These are phyloP conservation scores for Sclerotinia borealis DNA, from an alignment of 2,329 filamentous ascomycete species.

Conservation along the genomic window DNA sequence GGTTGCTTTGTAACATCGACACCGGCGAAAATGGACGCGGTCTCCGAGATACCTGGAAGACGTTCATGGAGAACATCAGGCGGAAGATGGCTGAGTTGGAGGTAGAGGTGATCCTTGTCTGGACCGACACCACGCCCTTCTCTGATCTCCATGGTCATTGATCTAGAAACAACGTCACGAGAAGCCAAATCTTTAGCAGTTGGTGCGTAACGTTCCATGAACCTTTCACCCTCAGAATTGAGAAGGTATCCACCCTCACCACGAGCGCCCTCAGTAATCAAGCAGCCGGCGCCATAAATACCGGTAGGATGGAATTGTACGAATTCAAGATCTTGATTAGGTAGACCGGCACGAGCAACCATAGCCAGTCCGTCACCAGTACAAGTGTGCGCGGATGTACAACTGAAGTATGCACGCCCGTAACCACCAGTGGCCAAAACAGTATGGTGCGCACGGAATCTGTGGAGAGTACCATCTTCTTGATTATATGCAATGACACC, in stretches of 20 bases:
- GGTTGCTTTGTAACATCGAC: conserved; percentile 43
- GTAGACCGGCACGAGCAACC: conserved; percentile 42
- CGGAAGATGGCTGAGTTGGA: conserved; percentile 43
- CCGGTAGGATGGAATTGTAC: conserved; percentile 46
- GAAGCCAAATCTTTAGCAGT: conserved; percentile 45
- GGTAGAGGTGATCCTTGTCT: conserved; percentile 42
- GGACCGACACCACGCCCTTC: conserved; percentile 41
- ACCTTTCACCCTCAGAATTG: conserved; percentile 43
- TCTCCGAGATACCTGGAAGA: conserved; percentile 45
- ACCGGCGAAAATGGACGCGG: conserved; percentile 43
- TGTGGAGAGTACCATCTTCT: conserved; percentile 43
- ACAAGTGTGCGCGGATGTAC: conserved; percentile 43
- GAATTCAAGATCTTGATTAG: conserved; percentile 46
- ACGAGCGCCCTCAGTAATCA: conserved; percentile 45
- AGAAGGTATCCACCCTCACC: conserved; percentile 45
- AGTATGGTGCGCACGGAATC: conserved; percentile 40
- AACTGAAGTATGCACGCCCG: conserved; percentile 45
- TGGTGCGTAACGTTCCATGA: conserved; percentile 47
- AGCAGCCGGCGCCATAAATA: conserved; percentile 44
- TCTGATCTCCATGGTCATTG: conserved; percentile 44
- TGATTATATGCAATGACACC: conserved; percentile 35
- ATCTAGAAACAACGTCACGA: conserved; percentile 41
- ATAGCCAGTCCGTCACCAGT: conserved; percentile 46
- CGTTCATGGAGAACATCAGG: conserved; percentile 41
- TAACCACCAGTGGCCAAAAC: conserved; percentile 44